phyloP scores from a whole-genome alignment of 78 protist species.

The Acrasis kona region DNA sequence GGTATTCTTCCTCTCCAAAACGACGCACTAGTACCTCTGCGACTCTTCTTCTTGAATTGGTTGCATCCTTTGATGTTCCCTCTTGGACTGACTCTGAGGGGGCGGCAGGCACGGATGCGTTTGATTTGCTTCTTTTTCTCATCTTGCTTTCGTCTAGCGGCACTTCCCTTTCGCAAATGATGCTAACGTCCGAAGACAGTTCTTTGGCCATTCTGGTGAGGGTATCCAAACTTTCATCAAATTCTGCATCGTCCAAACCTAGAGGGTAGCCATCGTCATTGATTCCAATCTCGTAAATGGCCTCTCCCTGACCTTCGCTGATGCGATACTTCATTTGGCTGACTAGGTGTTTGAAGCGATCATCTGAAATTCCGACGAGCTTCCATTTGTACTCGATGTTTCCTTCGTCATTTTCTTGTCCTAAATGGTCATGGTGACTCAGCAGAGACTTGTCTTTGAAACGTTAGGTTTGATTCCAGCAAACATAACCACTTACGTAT shows the following conservation, averaged over 20 bases:
- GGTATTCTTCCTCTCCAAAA: conserved; percentile 21
- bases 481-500: no score
- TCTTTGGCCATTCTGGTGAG: conserved; percentile 20
- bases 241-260: conserved; percentile 25
- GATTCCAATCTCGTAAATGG: conserved; percentile 77
- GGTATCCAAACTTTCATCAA: conserved; percentile 21
- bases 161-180: conserved; percentile 12
- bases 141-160: neutral
- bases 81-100: no score
- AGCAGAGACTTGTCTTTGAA: no score
- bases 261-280: conserved; percentile 52
- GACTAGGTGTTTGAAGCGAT: conserved; percentile 29
- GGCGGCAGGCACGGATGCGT: neutral
- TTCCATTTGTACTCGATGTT: conserved; percentile 41
- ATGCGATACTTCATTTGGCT: conserved; percentile 57
- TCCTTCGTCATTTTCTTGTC: conserved; percentile 50
- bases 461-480: no score
- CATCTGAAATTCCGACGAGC: neutral
- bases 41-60: no score
- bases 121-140: neutral
- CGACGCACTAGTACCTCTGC: conserved; percentile 56
- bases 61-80: no score
- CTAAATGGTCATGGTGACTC: no score
- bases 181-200: neutral
- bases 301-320: conserved; percentile 65